phyloP scores from a whole-genome alignment of 2,329 filamentous ascomycete genomes.

The Colletotrichum liriopes region DNA sequence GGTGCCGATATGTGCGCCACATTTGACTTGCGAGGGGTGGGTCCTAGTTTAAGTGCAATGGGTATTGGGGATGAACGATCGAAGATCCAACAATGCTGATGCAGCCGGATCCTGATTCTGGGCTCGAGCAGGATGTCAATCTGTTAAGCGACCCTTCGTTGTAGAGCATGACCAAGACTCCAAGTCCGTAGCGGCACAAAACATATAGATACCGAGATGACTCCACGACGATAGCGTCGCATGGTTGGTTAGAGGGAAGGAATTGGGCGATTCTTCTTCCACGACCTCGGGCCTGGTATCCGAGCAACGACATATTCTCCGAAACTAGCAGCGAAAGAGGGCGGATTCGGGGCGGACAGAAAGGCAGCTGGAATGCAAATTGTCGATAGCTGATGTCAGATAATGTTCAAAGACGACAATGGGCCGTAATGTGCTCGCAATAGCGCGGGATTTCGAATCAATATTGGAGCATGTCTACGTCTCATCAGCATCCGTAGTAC shows the following conservation, averaged over 20 bases:
- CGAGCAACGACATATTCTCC: constrained; percentile 17
- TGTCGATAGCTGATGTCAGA: constrained; percentile 3
- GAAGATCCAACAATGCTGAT: constrained; percentile 39
- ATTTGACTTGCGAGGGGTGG: constrained; percentile 39
- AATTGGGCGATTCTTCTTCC: neutral
- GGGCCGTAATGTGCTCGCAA: constrained; percentile 1
- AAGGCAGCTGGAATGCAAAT: constrained; percentile 6
- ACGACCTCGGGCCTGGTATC: constrained; percentile 12
- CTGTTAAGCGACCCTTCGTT: constrained; percentile 21
- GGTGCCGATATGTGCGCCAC: constrained; percentile 27
- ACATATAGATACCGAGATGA: constrained; percentile 1
- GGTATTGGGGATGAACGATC: constrained; percentile 36
- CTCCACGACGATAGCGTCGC: neutral
- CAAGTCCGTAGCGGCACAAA: constrained; percentile 8
- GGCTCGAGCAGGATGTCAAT: constrained; percentile 23
- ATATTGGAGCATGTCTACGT: constrained; percentile 3
- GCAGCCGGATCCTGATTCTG: constrained; percentile 34
- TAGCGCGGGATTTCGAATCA: neutral
- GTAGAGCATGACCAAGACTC: neutral
- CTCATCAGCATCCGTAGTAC: neutral
- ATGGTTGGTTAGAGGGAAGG: neutral
- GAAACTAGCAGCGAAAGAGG: neutral
- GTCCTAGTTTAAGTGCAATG: constrained; percentile 26
- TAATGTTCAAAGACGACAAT: neutral
- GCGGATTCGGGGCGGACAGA: neutral